Evolutionary conservation across 139 green algal genomes (phyloP).

Genomic region (Microglena sp.): DNA sequence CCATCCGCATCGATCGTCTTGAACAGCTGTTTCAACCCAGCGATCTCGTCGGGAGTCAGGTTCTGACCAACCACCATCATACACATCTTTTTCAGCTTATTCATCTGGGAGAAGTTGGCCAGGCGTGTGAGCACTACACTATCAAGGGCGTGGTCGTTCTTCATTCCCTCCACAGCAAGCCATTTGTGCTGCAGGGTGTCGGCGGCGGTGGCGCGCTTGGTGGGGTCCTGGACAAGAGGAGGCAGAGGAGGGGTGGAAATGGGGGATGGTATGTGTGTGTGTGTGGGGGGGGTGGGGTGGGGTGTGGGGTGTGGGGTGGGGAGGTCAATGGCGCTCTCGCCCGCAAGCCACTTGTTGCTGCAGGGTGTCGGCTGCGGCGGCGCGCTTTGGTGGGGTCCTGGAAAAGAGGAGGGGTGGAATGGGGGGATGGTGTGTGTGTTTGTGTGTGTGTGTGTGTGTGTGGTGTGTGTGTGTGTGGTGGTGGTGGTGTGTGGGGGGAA

Average conservation of each 20-base stretch:
- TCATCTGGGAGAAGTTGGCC: slow-evolving; percentile 68
- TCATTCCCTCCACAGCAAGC: slow-evolving; percentile 43
- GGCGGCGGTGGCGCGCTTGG: slow-evolving; percentile 56
- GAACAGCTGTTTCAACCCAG: slow-evolving; percentile 62
- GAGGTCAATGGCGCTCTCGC: no score
- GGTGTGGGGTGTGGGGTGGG: no score
- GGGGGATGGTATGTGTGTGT: no score
- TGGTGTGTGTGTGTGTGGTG: no score
- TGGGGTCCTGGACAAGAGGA: slow-evolving; percentile 73
- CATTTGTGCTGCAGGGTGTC: slow-evolving; percentile 49
- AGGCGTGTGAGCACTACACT: slow-evolving; percentile 56
- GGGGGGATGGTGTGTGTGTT: no score
- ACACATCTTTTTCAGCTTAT: slow-evolving; percentile 70
- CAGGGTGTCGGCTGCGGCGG: slow-evolving; percentile 49
- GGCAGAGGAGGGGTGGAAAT: neutral
- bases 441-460: no score
- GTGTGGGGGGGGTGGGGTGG: no score
- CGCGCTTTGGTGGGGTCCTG: slow-evolving; percentile 64
- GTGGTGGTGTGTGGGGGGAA: no score
- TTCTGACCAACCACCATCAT: slow-evolving; percentile 64
- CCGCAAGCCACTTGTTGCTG: slow-evolving; percentile 93
- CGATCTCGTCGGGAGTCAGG: slow-evolving; percentile 49
- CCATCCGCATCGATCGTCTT: slow-evolving; percentile 65
- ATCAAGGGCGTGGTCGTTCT: slow-evolving; percentile 42
- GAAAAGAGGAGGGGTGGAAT: no score